phyloP scores from a whole-genome alignment of 2,329 filamentous ascomycete species.

The Mollisiaceae sp. region DNA sequence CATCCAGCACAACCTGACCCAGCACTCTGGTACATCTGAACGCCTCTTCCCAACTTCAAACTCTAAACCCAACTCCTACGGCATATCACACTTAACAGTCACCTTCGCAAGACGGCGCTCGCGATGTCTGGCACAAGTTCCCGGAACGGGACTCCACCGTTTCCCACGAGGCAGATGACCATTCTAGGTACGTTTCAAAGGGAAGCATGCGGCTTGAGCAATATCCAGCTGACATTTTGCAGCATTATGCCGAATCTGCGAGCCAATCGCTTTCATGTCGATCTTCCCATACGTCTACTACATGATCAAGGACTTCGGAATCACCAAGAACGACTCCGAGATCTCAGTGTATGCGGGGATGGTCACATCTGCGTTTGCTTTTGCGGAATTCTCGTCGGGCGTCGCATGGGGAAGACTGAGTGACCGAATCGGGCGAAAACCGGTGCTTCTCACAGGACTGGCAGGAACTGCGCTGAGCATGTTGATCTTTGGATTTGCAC shows the following conservation, averaged over 20 bases:
- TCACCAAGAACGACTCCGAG: slow-evolving; percentile 76
- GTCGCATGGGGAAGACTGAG: slow-evolving; percentile 93
- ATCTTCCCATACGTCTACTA: slow-evolving; percentile 99
- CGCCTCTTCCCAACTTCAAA: slow-evolving; percentile 1
- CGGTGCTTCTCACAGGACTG: slow-evolving; percentile 87
- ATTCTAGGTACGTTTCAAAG: slow-evolving; percentile 53
- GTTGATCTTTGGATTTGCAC: slow-evolving; percentile 88
- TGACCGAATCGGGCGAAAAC: slow-evolving; percentile 90
- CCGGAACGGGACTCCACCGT: slow-evolving; percentile 44
- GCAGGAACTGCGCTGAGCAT: slow-evolving; percentile 92
- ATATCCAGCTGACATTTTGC: slow-evolving; percentile 14
- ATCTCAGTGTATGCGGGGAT: slow-evolving; percentile 94
- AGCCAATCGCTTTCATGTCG: slow-evolving; percentile 99
- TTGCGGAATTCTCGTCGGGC: slow-evolving; percentile 92
- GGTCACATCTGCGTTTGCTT: slow-evolving; percentile 94
- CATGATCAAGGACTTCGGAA: slow-evolving; percentile 92
- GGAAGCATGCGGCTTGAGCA: background rate
- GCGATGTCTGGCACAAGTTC: slow-evolving; percentile 40
- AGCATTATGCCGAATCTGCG: slow-evolving; percentile 95
- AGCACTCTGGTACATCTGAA: slow-evolving; percentile 11
- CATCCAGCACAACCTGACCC: slow-evolving; percentile 18
- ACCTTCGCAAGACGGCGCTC: slow-evolving; percentile 19
- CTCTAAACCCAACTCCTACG: slow-evolving; percentile 7
- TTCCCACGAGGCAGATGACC: slow-evolving; percentile 54
- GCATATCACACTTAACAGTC: slow-evolving; percentile 14